Conservation (phyloP, 805 yeast species). For the Cyberlindnera xylosilytica region DNA sequence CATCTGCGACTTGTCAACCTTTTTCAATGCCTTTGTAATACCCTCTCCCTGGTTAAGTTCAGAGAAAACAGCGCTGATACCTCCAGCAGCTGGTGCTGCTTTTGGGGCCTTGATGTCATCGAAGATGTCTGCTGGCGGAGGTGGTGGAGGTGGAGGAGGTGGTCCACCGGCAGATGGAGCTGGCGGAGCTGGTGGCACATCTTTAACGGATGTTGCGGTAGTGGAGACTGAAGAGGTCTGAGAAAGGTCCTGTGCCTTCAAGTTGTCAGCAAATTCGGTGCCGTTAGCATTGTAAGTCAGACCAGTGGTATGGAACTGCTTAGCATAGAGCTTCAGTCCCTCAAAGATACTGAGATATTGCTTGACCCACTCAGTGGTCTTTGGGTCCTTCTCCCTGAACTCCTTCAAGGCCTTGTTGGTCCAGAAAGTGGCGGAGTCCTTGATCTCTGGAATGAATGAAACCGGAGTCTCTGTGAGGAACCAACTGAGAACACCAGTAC, state of each 20-base stretch:
- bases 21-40: conserved; percentile 82
- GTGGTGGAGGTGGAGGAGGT: conserved; percentile 97
- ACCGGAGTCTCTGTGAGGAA: conserved; percentile 73
- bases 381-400: conserved; percentile 64
- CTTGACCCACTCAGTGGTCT: conserved; percentile 81
- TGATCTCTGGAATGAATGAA: conserved; percentile 73
- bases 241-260: conserved; percentile 29
- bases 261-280: conserved; percentile 49
- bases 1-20: conserved; percentile 91
- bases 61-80: conserved; percentile 88
- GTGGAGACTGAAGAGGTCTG: conserved; percentile 34
- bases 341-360: conserved; percentile 60
- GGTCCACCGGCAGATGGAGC: conserved; percentile 83
- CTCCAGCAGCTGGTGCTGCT: conserved; percentile 34
- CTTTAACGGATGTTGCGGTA: conserved; percentile 34
- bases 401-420: conserved; percentile 87
- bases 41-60: conserved; percentile 82
- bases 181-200: conserved; percentile 78
- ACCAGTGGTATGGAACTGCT: conserved; percentile 81
- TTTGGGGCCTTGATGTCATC: conserved; percentile 32
- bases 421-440: conserved; percentile 93
- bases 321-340: conserved; percentile 67
- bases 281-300: conserved; percentile 74
- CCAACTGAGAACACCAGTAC: conserved; percentile 91
- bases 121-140: conserved; percentile 78